Evolutionary conservation across 2,329 filamentous ascomycete species (phyloP).

Genomic region (Exophiala bonariae): DNA sequence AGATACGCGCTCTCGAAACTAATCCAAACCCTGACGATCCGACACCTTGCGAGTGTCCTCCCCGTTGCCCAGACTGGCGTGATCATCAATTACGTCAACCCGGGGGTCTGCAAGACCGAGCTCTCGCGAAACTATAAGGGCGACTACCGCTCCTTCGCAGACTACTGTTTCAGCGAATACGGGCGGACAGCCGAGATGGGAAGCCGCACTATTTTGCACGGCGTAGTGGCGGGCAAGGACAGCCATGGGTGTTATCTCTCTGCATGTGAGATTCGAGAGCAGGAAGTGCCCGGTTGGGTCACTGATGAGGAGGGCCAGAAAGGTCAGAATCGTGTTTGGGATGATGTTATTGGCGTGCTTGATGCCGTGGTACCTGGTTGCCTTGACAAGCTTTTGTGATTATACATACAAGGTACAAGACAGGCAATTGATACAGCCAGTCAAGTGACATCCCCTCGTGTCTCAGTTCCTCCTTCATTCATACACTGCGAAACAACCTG

Average conservation of each 20-base stretch:
- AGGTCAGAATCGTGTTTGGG: background rate
- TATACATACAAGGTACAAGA: too few species aligned
- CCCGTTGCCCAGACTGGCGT: constrained; percentile 18
- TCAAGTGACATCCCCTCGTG: too few species aligned
- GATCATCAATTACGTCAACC: constrained; percentile 35
- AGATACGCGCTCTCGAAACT: constrained; percentile 34
- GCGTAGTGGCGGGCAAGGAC: constrained; percentile 29
- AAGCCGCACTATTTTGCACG: constrained; percentile 34
- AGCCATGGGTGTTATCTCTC: constrained; percentile 27
- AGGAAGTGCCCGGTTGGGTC: background rate
- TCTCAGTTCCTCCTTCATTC: too few species aligned
- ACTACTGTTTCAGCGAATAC: constrained; percentile 26
- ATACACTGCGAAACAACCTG: too few species aligned
- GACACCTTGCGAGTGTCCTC: constrained; percentile 8
- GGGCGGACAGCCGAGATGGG: constrained; percentile 33
- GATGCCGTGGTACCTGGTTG: constrained; percentile 31
- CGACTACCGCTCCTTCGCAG: constrained; percentile 23
- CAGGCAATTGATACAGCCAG: too few species aligned
- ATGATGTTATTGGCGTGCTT: background rate
- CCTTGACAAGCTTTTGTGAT: too few species aligned
- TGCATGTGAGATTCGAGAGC: constrained; percentile 2
- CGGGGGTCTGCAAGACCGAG: constrained; percentile 32
- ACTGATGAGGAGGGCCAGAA: constrained; percentile 2
- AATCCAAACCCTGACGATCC: constrained; percentile 7
- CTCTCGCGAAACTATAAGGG: constrained; percentile 24